Conservation (phyloP, 495 filamentous ascomycete species). For the Neurospora tetrasperma region DNA sequence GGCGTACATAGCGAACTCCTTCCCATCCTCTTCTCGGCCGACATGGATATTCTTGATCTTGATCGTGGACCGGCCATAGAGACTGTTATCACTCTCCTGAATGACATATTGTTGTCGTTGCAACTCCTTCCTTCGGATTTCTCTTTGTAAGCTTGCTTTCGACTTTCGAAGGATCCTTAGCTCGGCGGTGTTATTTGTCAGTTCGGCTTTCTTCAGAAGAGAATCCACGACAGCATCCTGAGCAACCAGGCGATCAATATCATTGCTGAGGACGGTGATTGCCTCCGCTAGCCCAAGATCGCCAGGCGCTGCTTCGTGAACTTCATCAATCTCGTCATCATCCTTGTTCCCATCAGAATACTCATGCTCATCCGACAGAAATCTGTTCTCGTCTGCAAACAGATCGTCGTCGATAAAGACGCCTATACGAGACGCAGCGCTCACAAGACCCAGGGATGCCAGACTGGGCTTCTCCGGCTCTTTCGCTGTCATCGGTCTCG, state of each 20-base stretch:
- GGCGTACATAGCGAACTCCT: constrained; percentile 88
- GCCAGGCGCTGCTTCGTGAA: constrained; percentile 91
- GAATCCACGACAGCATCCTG: constrained; percentile 91
- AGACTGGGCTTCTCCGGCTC: constrained; percentile 70
- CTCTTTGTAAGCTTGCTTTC: constrained; percentile 81
- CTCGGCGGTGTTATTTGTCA: constrained; percentile 94
- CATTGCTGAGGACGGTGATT: constrained; percentile 68
- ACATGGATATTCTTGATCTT: constrained; percentile 88
- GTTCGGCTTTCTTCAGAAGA: constrained; percentile 82
- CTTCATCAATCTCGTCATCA: constrained; percentile 62
- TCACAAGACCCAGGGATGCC: constrained; percentile 82
- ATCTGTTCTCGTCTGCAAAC: constrained; percentile 82
- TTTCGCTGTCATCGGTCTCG: constrained; percentile 22
- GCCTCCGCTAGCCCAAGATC: constrained; percentile 92
- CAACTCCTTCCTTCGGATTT: constrained; percentile 88
- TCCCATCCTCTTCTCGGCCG: constrained; percentile 82
- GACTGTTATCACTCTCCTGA: constrained; percentile 94
- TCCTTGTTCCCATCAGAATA: constrained; percentile 53
- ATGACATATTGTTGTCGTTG: constrained; percentile 95
- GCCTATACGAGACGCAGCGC: constrained; percentile 64
- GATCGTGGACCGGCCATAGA: constrained; percentile 83
- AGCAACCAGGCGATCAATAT: constrained; percentile 79
- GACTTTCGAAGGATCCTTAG: constrained; percentile 88
- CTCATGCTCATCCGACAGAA: constrained; percentile 74
- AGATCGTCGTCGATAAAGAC: constrained; percentile 91